Percentiles rank a stretch among this genome's conserved stretches.
phyloP scores from a whole-genome alignment of 1,284 basidiomycete species.

The Stereum hirsutum region DNA sequence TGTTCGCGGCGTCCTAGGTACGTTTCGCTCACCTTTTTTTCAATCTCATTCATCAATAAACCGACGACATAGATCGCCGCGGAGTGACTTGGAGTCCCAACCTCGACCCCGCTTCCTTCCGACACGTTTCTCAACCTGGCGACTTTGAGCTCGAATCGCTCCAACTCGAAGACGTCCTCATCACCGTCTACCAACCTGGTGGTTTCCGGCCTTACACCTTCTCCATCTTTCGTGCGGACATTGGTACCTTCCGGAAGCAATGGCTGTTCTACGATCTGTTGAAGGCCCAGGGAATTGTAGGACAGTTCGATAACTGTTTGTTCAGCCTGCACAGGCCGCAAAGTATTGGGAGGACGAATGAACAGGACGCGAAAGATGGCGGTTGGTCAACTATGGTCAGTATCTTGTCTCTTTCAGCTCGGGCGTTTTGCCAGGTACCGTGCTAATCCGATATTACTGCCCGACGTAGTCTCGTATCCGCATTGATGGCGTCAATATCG shows the following conservation, averaged over 20 bases:
- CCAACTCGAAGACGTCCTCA: constrained; percentile 85
- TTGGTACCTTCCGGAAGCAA: constrained; percentile 80
- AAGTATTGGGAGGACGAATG: constrained; percentile 85
- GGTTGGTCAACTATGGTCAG: constrained; percentile 86
- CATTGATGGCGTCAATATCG: constrained; percentile 95
- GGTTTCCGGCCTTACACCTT: constrained; percentile 91
- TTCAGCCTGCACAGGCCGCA: constrained; percentile 97
- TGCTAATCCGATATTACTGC: background rate
- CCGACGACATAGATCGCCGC: constrained; percentile 63
- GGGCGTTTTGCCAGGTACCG: constrained; percentile 2
- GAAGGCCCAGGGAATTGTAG: constrained; percentile 89
- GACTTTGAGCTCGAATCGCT: constrained; percentile 93
- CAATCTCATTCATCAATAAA: background rate
- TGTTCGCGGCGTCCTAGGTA: constrained; percentile 88
- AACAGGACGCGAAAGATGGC: constrained; percentile 73
- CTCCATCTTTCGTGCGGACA: constrained; percentile 92
- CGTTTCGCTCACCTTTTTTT: constrained; percentile 15
- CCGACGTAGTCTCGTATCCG: constrained; percentile 76
- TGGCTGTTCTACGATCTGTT: constrained; percentile 96
- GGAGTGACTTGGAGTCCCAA: constrained; percentile 83
- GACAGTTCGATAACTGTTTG: constrained; percentile 96
- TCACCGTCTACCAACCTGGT: constrained; percentile 93
- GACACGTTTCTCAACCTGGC: constrained; percentile 65
- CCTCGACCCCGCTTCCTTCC: constrained; percentile 72
- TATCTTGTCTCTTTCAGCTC: constrained; percentile 2